Base-by-base conservation (phyloP, 345 rosid species). In the Euphorbia peplus region DNA sequence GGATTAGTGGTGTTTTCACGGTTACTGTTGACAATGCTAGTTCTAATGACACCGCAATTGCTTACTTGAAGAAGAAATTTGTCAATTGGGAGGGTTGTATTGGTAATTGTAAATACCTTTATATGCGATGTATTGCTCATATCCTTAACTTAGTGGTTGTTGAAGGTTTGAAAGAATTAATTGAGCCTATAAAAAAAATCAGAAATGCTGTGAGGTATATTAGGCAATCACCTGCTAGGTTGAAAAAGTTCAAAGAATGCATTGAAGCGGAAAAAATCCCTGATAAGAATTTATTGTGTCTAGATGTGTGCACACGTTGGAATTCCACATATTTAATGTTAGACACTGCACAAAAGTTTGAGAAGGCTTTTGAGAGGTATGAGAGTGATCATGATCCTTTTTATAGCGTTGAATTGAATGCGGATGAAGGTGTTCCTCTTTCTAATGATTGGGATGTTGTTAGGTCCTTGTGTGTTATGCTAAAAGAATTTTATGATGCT, bases 1-100 rank as follows among this genome's bases (percentile, higher is more conserved):
- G 35, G 4, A 35, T 67, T 24, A 22, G 55, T 8, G 35, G 35
- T 11, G 21, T 67, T 0, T 55, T 67, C 21, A 67, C 71, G 3
- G 22, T 67, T 3, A 67, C 51, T 2, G 71, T 67, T 29, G 63
- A 67, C 25, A 39, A 67, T 67, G 30, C 62, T n/a, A 37, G 61
- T 5, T 35, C 63, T 12, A 67, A 67, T 67, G 63, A 67, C 21
- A 30, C 25, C 9, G 13, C n/a, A 32, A 4, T 48, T 24, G 8
- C 18, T 28, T 42, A 32, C 37, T 35, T 55, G 13, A 67, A 54
- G 15, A 56, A 25, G 6, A 54, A 16, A 11, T 5, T 53, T 21
- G 12, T 13, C 14, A 19, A n/a, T 35, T 24, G 39, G 52, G 35
- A 21, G 10, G 14, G 8, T 55, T 32, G 28, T 54, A 24, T 67